A percentile compares a stretch with the other conserved stretches of the same genome.
phyloP scores from a whole-genome alignment of 257 asterid species.

The Jacaranda mimosifolia region DNA sequence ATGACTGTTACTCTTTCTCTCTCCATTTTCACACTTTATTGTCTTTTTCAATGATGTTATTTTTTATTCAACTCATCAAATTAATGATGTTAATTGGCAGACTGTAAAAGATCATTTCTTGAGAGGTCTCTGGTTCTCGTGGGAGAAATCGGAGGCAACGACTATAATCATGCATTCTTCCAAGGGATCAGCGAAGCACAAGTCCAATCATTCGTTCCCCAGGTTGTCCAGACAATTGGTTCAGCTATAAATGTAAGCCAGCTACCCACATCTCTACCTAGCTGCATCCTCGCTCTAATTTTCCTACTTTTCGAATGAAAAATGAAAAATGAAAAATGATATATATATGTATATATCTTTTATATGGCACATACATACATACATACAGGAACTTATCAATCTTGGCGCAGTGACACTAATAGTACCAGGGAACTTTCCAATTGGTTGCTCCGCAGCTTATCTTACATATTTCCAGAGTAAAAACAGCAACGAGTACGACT shows the following conservation, averaged over 20 bases:
- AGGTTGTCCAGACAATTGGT: conserved; percentile 30
- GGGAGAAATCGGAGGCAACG: conserved; percentile 50
- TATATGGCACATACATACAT: neutral
- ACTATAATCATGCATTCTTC: conserved; percentile 39
- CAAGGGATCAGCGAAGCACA: conserved; percentile 10
- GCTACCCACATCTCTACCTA: no score
- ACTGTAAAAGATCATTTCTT: conserved; percentile 14
- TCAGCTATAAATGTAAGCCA: conserved; percentile 11
- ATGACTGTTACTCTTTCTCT: no score
- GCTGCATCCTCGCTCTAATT: no score
- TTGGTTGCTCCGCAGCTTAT: conserved; percentile 37
- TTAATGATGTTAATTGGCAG: neutral
- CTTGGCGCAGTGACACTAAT: conserved; percentile 44
- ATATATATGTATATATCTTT: no score
- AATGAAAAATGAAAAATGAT: no score
- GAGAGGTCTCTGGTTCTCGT: conserved; percentile 32
- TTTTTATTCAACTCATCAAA: no score
- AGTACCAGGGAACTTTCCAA: conserved; percentile 47
- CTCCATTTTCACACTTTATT: no score
- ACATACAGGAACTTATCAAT: conserved; percentile 40
- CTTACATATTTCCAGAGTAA: neutral
- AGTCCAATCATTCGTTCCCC: conserved; percentile 33
- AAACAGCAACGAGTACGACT: conserved; percentile 29
- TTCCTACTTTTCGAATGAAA: no score
- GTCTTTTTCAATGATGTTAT: no score